phyloP scores from a whole-genome alignment of 2,329 filamentous ascomycete genomes.

The Alternaria triticina region DNA sequence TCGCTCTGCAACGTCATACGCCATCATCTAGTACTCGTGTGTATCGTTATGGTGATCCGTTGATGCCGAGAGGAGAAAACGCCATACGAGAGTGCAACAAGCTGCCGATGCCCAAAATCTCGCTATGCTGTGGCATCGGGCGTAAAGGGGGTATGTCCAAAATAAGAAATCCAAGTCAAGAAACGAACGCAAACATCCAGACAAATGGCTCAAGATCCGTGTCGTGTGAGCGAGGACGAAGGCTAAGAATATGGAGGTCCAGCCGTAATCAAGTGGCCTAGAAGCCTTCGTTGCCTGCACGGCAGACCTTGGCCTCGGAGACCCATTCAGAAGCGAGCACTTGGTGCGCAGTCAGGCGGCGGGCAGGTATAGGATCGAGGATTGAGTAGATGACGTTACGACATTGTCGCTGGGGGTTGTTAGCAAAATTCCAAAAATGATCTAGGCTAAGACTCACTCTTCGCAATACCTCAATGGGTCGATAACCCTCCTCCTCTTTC shows the following conservation, averaged over 20 bases:
- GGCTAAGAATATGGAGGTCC: conserved; percentile 14
- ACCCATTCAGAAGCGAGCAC: conserved; percentile 99
- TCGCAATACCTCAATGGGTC: conserved; percentile 93
- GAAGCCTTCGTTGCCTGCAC: conserved; percentile 93
- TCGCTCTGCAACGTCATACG: conserved; percentile 12
- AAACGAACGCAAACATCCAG: conserved; percentile 26
- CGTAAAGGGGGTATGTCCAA: conserved; percentile 47
- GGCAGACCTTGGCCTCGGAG: conserved; percentile 95
- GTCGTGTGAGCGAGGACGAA: conserved; percentile 8
- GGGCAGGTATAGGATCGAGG: conserved; percentile 88
- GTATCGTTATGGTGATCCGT: conserved; percentile 23
- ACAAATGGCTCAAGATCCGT: conserved; percentile 30
- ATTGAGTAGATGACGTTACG: conserved; percentile 99
- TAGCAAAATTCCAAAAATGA: conserved; percentile 5
- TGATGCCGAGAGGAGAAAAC: conserved; percentile 28
- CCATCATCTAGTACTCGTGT: conserved; percentile 33
- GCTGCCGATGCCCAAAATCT: conserved; percentile 31
- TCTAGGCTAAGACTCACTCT: conserved; percentile 68
- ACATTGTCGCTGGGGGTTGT: conserved; percentile 76
- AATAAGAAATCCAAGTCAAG: conserved; percentile 28
- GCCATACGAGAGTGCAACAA: conserved; percentile 31
- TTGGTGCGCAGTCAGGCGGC: conserved; percentile 93
- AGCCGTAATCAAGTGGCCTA: conserved; percentile 52
- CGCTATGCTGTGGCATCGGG: conserved; percentile 46
- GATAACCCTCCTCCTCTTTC: conserved; percentile 93